A percentile compares a stretch with the other conserved stretches of the same genome.
These are phyloP conservation scores for Pythium apleroticum DNA, from an alignment of 352 stramenopile species.

Conservation along the genomic window DNA sequence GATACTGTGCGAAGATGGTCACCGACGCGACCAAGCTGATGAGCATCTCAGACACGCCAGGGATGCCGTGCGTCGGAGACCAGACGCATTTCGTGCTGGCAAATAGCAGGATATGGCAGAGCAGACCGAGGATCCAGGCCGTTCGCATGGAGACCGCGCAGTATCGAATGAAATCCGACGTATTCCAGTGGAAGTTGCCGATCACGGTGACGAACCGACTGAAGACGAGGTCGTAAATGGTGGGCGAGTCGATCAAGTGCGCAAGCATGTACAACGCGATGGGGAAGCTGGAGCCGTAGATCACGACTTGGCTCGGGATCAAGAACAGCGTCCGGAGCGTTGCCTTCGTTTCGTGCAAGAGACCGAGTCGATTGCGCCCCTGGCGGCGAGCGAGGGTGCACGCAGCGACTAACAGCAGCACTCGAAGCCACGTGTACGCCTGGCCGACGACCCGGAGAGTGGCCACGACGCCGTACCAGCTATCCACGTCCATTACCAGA, in stretches of 20 bases:
- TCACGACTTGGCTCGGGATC: slow-evolving; percentile 51
- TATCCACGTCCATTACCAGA: slow-evolving; percentile 26
- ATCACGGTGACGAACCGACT: slow-evolving; percentile 32
- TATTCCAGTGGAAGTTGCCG: slow-evolving; percentile 29
- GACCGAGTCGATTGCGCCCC: not conserved
- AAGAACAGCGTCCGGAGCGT: slow-evolving; percentile 34
- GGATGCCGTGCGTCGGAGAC: slow-evolving; percentile 27
- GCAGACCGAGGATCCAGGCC: slow-evolving; percentile 42
- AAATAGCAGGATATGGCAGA: slow-evolving; percentile 24
- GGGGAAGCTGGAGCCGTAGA: slow-evolving; percentile 47
- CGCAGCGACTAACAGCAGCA: slow-evolving; percentile 25
- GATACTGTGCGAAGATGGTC: slow-evolving; percentile 36
- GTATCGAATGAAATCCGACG: slow-evolving; percentile 30
- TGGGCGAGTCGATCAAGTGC: slow-evolving; percentile 43
- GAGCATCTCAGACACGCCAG: slow-evolving; percentile 35
- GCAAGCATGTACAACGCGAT: slow-evolving; percentile 46
- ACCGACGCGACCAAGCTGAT: slow-evolving; percentile 37
- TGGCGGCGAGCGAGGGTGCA: slow-evolving; percentile 21
- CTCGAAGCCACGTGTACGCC: slow-evolving; percentile 37
- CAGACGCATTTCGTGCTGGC: not conserved
- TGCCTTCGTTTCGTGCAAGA: slow-evolving; percentile 11
- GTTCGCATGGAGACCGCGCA: slow-evolving; percentile 47
- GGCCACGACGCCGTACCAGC: slow-evolving; percentile 36
- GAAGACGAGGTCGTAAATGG: slow-evolving; percentile 38
- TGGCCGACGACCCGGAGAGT: slow-evolving; percentile 35